Conservation (phyloP, 1,284 basidiomycete species). For the Omphalotus olearius region DNA sequence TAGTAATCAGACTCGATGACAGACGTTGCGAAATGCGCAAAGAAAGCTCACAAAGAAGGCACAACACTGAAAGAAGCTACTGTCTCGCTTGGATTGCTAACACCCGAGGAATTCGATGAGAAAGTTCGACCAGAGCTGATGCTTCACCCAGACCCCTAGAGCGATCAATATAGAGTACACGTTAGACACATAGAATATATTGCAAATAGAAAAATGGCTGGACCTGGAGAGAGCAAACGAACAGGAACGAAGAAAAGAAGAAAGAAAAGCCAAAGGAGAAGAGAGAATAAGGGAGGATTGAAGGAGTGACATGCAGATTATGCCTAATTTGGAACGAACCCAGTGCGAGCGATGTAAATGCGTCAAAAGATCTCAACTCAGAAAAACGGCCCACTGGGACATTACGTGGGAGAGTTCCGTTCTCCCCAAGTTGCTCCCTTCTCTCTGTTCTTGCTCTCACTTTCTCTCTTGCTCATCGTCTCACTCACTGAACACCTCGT, state of each 20-base stretch:
- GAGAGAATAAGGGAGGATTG: conserved; percentile 14
- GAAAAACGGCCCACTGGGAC: not conserved
- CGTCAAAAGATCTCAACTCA: too few relatives aligned
- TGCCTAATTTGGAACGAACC: not conserved
- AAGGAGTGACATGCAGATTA: conserved; percentile 8
- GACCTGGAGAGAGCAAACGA: not conserved
- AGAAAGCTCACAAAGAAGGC: conserved; percentile 99
- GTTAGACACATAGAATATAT: conserved; percentile 1
- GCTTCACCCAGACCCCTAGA: conserved; percentile 63
- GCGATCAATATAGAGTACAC: not conserved
- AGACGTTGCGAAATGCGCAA: conserved; percentile 98
- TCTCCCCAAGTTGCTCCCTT: not conserved
- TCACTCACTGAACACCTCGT: not conserved
- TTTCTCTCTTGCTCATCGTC: not conserved
- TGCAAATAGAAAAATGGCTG: not conserved
- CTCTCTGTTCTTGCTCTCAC: not conserved
- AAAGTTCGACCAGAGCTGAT: conserved; percentile 94
- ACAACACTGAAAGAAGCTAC: conserved; percentile 95
- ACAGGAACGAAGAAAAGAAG: not conserved
- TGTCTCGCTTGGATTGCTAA: conserved; percentile 82
- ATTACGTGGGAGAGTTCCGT: conserved; percentile 2
- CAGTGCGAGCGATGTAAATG: not conserved
- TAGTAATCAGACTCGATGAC: conserved; percentile 17
- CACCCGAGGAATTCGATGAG: conserved; percentile 90
- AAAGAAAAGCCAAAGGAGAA: conserved; percentile 2